These are phyloP conservation scores for Penicillium flavigenum DNA, from an alignment of 495 filamentous ascomycete genomes.

Conservation along the genomic window DNA sequence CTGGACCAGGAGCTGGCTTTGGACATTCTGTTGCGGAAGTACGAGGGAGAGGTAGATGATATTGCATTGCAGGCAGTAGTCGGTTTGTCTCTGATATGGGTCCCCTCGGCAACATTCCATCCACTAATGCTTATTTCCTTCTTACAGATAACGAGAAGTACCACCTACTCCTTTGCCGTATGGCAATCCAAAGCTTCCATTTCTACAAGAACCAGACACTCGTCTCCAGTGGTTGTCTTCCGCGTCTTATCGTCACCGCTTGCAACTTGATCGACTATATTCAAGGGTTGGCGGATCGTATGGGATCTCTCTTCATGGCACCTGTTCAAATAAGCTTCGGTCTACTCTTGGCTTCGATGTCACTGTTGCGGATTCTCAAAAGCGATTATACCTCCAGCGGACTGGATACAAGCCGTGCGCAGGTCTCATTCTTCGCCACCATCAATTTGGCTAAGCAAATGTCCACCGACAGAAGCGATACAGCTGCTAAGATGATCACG, in stretches of 20 bases:
- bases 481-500: constrained; percentile 33
- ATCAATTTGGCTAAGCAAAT: constrained; percentile 43
- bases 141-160: constrained; percentile 36
- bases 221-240: constrained; percentile 32
- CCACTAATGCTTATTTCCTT: not conserved
- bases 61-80: constrained; percentile 32
- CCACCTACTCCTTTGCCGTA: constrained; percentile 30
- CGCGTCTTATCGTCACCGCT: constrained; percentile 34
- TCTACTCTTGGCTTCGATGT: constrained; percentile 34
- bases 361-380: constrained; percentile 45
- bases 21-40: constrained; percentile 37
- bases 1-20: constrained; percentile 40
- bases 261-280: constrained; percentile 39
- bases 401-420: constrained; percentile 37
- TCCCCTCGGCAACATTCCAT: not conserved
- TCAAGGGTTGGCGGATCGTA: constrained; percentile 24
- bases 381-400: constrained; percentile 25
- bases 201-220: constrained; percentile 41
- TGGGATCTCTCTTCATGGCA: constrained; percentile 24
- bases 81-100: constrained; percentile 22
- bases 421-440: constrained; percentile 32
- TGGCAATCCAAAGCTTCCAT: constrained; percentile 44
- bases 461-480: constrained; percentile 40
- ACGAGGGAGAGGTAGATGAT: constrained; percentile 37
- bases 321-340: constrained; percentile 36